Evolutionary conservation across 177 flowering plant species (phyloP).

Genomic region (Tripterygium wilfordii): DNA sequence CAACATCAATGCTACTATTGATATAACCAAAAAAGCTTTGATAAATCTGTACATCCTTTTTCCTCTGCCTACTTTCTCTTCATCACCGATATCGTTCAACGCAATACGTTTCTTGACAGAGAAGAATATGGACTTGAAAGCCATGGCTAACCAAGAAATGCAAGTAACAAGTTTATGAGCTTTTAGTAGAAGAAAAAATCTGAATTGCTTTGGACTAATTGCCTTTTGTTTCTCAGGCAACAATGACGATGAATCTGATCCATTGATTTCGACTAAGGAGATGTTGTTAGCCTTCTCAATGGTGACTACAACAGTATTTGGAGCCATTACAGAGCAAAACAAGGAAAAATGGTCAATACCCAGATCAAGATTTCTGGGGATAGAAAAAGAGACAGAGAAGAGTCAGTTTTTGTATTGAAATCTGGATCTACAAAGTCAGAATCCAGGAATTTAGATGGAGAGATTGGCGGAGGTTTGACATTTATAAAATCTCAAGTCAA

Average conservation of each 20-base stretch:
- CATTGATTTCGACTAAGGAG: constrained; percentile 38
- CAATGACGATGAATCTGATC: constrained; percentile 18
- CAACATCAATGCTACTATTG: constrained; percentile 40
- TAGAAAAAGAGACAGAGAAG: not conserved
- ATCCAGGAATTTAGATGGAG: not conserved
- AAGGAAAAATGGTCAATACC: constrained; percentile 4
- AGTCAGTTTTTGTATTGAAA: not conserved
- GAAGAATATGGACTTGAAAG: constrained; percentile 16
- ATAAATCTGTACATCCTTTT: constrained; percentile 55
- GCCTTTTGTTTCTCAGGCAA: constrained; percentile 47
- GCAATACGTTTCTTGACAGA: constrained; percentile 43
- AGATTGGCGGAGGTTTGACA: no score
- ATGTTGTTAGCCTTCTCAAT: constrained; percentile 43
- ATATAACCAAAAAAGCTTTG: constrained; percentile 45
- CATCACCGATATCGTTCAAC: constrained; percentile 23
- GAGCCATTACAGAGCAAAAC: constrained; percentile 29
- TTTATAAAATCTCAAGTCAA: not conserved
- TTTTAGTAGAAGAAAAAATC: constrained; percentile 55
- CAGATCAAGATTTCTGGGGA: constrained; percentile 14
- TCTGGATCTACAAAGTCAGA: constrained; percentile 3
- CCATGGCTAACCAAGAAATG: constrained; percentile 32
- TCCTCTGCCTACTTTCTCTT: constrained; percentile 39
- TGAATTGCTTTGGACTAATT: constrained; percentile 48
- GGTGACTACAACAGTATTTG: constrained; percentile 46
- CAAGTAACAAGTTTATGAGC: constrained; percentile 35